Conservation (phyloP, 2,329 filamentous ascomycete species). For the Epichloe bromicola region DNA sequence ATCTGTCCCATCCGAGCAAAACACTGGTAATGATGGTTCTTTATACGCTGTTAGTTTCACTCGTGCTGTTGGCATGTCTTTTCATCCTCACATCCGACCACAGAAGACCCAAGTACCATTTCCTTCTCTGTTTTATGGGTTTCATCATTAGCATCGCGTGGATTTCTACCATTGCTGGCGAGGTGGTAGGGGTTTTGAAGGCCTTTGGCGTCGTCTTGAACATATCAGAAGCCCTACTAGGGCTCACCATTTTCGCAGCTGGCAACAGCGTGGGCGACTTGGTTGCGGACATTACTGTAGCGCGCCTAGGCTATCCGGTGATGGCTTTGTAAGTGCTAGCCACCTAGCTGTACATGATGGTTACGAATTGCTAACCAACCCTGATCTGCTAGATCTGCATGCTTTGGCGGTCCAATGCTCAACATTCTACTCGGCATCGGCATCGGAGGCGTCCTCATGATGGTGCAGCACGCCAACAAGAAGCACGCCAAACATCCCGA, state of each 20-base stretch:
- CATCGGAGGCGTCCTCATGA: conserved; percentile 82
- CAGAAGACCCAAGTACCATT: conserved; percentile 59
- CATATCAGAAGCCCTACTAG: conserved; percentile 90
- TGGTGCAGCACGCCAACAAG: conserved; percentile 54
- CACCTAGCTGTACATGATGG: not conserved
- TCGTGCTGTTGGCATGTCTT: conserved; percentile 52
- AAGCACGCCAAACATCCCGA: conserved; percentile 55
- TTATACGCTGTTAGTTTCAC: conserved; percentile 54
- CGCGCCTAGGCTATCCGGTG: conserved; percentile 83
- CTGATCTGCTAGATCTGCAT: conserved; percentile 49
- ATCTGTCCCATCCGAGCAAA: conserved; percentile 37
- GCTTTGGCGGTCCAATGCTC: conserved; percentile 96
- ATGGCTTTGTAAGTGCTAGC: conserved; percentile 59
- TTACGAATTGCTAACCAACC: not conserved
- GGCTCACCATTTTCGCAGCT: conserved; percentile 89
- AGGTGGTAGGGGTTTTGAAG: conserved; percentile 92
- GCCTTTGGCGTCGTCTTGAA: conserved; percentile 81
- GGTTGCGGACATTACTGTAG: conserved; percentile 89
- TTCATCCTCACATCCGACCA: conserved; percentile 55
- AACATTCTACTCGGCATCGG: conserved; percentile 94
- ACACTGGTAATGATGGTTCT: conserved; percentile 45
- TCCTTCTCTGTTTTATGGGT: conserved; percentile 72
- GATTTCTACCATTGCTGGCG: conserved; percentile 91
- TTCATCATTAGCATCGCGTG: conserved; percentile 88
- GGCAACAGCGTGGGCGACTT: conserved; percentile 92